These are phyloP conservation scores for Fusarium dimerum DNA, from an alignment of 2,329 filamentous ascomycete genomes.

Conservation along the genomic window DNA sequence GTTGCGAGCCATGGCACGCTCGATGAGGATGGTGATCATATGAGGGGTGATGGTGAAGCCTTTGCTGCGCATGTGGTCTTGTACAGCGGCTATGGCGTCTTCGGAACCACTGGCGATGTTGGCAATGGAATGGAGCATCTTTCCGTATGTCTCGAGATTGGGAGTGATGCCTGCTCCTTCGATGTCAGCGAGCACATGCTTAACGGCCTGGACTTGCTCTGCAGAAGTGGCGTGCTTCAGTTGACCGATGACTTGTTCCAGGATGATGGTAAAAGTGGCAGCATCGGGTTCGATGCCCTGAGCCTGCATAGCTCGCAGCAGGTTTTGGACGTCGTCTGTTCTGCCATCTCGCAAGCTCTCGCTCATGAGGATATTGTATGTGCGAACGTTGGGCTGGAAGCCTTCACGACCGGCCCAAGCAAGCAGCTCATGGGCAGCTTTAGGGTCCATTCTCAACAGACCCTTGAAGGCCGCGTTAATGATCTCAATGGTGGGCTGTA, in stretches of 20 bases:
- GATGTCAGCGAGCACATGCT: conserved; percentile 59
- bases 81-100: conserved; percentile 58
- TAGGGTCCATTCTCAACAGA: conserved; percentile 53
- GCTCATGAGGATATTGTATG: conserved; percentile 71
- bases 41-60: conserved; percentile 59
- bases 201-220: conserved; percentile 55
- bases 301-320: conserved; percentile 62
- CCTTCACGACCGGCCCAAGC: conserved; percentile 58
- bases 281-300: conserved; percentile 59
- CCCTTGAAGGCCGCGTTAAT: conserved; percentile 72
- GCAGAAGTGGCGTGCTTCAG: conserved; percentile 41
- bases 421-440: conserved; percentile 56
- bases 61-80: conserved; percentile 60
- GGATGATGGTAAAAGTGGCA: conserved; percentile 73
- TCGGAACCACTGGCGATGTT: conserved; percentile 40
- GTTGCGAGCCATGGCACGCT: conserved; percentile 61
- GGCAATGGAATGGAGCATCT: conserved; percentile 61
- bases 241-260: conserved; percentile 57
- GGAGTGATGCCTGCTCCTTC: conserved; percentile 56
- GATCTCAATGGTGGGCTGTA: conserved; percentile 62
- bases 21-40: conserved; percentile 74
- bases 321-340: conserved; percentile 46
- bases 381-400: conserved; percentile 57
- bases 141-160: conserved; percentile 66
- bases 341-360: conserved; percentile 55